A percentile compares a stretch with the other conserved stretches of the same genome.
These are phyloP conservation scores for Polygonum aviculare DNA, from an alignment of 148 eudicot genomes.

Conservation along the genomic window DNA sequence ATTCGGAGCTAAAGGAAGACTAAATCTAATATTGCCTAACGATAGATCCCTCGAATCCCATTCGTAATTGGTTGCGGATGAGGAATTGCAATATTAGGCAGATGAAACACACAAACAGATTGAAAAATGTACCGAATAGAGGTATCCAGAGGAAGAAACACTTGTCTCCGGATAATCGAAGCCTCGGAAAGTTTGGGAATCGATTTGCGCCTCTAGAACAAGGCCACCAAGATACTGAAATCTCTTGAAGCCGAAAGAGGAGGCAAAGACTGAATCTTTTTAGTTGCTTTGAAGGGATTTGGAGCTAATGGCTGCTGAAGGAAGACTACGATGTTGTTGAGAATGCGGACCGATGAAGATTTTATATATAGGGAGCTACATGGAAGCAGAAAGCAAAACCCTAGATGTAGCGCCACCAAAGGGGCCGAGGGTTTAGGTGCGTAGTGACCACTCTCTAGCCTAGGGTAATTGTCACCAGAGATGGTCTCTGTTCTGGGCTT, in stretches of 20 bases:
- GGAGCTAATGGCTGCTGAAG: background rate
- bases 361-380: background rate
- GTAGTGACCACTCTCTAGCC: background rate
- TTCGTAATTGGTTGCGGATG: background rate
- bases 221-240: slow-evolving; percentile 33
- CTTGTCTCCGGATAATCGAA: slow-evolving; percentile 12
- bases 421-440: background rate
- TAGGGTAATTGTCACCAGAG: background rate
- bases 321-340: background rate
- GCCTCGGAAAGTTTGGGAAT: slow-evolving; percentile 8
- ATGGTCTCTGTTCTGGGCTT: background rate
- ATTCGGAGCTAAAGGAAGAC: slow-evolving; percentile 8
- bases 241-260: slow-evolving; percentile 41
- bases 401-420: background rate
- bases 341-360: background rate
- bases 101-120: background rate
- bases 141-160: slow-evolving; percentile 8
- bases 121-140: background rate
- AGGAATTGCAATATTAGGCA: slow-evolving; percentile 10
- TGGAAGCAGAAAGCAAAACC: background rate
- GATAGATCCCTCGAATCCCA: slow-evolving; percentile 9
- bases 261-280: slow-evolving; percentile 19
- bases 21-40: background rate
- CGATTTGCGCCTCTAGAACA: slow-evolving; percentile 40
- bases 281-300: background rate